Percentiles rank a stretch among this genome's conserved stretches.
Conservation (phyloP, 2,329 filamentous ascomycete genomes). For the Domatiomyces globalis region DNA sequence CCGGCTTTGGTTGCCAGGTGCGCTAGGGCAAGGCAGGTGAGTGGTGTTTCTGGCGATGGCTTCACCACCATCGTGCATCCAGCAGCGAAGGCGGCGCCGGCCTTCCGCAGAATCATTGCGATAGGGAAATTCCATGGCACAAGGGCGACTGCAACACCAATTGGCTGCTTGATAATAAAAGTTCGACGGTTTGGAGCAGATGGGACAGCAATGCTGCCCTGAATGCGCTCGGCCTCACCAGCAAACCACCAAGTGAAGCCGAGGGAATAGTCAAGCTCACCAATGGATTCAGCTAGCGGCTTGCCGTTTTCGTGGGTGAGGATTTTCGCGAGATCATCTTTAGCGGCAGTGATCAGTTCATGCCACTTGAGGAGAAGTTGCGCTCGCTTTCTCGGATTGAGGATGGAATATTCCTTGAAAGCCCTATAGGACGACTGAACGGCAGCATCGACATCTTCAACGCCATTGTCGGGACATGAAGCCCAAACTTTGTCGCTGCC, state of each 20-base stretch:
- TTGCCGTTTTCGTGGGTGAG: slow-evolving; percentile 50
- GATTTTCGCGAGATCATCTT: slow-evolving; percentile 48
- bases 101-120: slow-evolving; percentile 55
- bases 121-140: slow-evolving; percentile 63
- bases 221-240: slow-evolving; percentile 48
- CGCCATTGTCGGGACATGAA: slow-evolving; percentile 35
- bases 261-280: slow-evolving; percentile 42
- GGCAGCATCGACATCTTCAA: slow-evolving; percentile 48
- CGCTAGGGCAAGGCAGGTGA: slow-evolving; percentile 41
- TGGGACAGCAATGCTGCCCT: slow-evolving; percentile 44
- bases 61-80: slow-evolving; percentile 64
- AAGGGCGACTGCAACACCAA: slow-evolving; percentile 53
- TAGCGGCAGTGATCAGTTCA: slow-evolving; percentile 46
- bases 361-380: slow-evolving; percentile 53
- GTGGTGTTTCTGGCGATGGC: slow-evolving; percentile 53
- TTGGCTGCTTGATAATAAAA: slow-evolving; percentile 61
- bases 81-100: slow-evolving; percentile 52
- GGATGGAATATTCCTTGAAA: slow-evolving; percentile 46
- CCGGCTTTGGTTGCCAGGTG: slow-evolving; percentile 40
- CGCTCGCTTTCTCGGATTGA: slow-evolving; percentile 47
- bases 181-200: slow-evolving; percentile 49
- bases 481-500: slow-evolving; percentile 39
- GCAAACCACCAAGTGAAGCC: slow-evolving; percentile 45
- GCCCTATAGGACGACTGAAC: slow-evolving; percentile 47
- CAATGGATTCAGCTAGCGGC: slow-evolving; percentile 39